Evolutionary conservation across 768 basidiomycete genomes (phyloP).

Genomic region (Leccinum fibrillosum): DNA sequence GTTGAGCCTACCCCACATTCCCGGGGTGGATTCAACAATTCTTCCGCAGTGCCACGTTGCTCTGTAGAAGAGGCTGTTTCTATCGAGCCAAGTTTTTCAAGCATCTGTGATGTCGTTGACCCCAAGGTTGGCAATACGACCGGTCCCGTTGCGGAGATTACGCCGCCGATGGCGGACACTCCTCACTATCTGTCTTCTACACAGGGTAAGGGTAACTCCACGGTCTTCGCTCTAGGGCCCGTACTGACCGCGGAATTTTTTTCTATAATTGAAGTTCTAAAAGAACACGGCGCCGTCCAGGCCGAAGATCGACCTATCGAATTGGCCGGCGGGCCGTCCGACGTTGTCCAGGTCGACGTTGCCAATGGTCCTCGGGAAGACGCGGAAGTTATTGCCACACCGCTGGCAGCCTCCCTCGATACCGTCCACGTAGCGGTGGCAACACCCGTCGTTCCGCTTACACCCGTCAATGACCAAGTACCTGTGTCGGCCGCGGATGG

Average conservation of each 20-base stretch:
- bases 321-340: background rate
- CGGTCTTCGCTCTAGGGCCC: background rate
- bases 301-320: background rate
- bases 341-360: conserved; percentile 4
- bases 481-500: conserved; percentile 1
- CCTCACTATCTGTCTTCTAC: background rate
- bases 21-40: background rate
- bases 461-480: background rate
- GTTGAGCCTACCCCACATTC: conserved; percentile 16
- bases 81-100: conserved; percentile 3
- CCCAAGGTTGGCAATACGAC: background rate
- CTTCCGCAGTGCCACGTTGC: background rate
- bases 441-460: background rate
- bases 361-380: conserved; percentile 3
- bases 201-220: conserved; percentile 1
- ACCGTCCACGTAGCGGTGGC: background rate
- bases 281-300: background rate
- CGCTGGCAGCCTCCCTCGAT: background rate
- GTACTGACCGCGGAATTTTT: background rate
- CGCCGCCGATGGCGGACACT: conserved; percentile 3
- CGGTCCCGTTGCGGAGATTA: background rate
- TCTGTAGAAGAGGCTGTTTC: conserved; percentile 8
- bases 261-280: background rate
- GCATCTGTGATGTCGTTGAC: background rate
- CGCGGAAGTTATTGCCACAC: conserved; percentile 2